These are phyloP conservation scores for Collybiopsis luxurians DNA, from an alignment of 768 basidiomycete species.

Conservation along the genomic window DNA sequence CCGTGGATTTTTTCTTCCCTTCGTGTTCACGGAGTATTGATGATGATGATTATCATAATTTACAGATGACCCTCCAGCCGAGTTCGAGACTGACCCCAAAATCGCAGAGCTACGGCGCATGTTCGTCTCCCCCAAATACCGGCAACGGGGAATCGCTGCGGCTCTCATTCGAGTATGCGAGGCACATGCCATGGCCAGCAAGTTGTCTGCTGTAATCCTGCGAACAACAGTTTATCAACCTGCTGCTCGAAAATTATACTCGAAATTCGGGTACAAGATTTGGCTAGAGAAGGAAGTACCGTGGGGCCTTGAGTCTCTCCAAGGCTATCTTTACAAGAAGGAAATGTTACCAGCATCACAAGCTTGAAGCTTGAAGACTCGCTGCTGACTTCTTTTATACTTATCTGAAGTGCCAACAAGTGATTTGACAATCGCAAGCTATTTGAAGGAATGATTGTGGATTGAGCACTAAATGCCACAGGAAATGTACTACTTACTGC, in stretches of 20 bases:
- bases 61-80: background rate
- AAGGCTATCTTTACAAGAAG: background rate
- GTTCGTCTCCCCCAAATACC: constrained; percentile 20
- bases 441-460: too few species aligned
- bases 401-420: too few species aligned
- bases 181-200: background rate
- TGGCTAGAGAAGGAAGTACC: background rate
- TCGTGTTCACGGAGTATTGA: background rate
- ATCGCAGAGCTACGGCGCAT: constrained; percentile 23
- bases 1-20: too few species aligned
- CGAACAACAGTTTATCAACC: constrained; percentile 3
- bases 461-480: too few species aligned
- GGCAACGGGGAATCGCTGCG: constrained; percentile 18
- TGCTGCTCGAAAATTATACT: background rate
- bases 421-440: too few species aligned
- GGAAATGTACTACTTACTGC: too few species aligned
- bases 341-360: background rate
- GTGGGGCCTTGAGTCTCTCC: background rate
- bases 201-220: background rate
- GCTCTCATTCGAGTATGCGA: constrained; percentile 1
- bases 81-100: constrained; percentile 9
- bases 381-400: too few species aligned
- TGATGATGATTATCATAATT: constrained; percentile 1
- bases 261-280: constrained; percentile 2
- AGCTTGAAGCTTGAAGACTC: too few species aligned